Percentiles rank a stretch among this genome's conserved stretches.
Conservation (phyloP, 2,329 filamentous ascomycete species). For the Aspergillus pseudonomiae region DNA sequence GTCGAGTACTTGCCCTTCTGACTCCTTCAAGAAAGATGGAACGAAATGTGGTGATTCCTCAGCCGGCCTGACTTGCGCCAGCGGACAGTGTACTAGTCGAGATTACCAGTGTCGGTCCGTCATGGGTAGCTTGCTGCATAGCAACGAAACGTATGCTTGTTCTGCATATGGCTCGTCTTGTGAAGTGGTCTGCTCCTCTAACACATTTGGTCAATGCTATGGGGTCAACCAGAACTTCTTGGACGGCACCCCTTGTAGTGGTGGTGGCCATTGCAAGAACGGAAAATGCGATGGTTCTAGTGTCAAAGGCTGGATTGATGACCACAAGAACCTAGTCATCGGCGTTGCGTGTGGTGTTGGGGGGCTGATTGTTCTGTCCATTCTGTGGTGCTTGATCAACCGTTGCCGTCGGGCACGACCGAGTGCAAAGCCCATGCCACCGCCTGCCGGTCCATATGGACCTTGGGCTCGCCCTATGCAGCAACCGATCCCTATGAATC, state of each 20-base stretch:
- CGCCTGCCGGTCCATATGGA: slow-evolving; percentile 15
- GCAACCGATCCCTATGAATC: slow-evolving; percentile 20
- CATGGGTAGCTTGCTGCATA: slow-evolving; percentile 72
- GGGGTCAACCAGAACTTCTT: slow-evolving; percentile 84
- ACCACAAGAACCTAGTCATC: slow-evolving; percentile 81
- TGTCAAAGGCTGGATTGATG: slow-evolving; percentile 73
- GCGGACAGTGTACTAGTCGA: slow-evolving; percentile 91
- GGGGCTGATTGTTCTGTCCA: slow-evolving; percentile 68
- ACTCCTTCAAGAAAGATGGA: slow-evolving; percentile 71
- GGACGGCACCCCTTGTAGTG: slow-evolving; percentile 83
- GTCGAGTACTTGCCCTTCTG: slow-evolving; percentile 71
- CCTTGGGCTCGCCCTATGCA: slow-evolving; percentile 17
- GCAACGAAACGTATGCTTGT: slow-evolving; percentile 81
- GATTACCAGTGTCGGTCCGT: slow-evolving; percentile 85
- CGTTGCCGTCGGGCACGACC: slow-evolving; percentile 53
- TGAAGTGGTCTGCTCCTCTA: slow-evolving; percentile 73
- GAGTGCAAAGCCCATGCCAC: slow-evolving; percentile 23
- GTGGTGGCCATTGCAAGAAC: slow-evolving; percentile 76
- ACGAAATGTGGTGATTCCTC: slow-evolving; percentile 64
- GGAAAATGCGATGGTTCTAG: slow-evolving; percentile 77
- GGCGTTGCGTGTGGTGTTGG: slow-evolving; percentile 74
- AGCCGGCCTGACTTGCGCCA: slow-evolving; percentile 73
- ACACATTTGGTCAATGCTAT: slow-evolving; percentile 69
- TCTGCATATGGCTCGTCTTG: slow-evolving; percentile 65
- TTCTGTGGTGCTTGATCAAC: slow-evolving; percentile 68